phyloP scores from a whole-genome alignment of 2,329 filamentous ascomycete species.

The Verticillium nonalfalfae region DNA sequence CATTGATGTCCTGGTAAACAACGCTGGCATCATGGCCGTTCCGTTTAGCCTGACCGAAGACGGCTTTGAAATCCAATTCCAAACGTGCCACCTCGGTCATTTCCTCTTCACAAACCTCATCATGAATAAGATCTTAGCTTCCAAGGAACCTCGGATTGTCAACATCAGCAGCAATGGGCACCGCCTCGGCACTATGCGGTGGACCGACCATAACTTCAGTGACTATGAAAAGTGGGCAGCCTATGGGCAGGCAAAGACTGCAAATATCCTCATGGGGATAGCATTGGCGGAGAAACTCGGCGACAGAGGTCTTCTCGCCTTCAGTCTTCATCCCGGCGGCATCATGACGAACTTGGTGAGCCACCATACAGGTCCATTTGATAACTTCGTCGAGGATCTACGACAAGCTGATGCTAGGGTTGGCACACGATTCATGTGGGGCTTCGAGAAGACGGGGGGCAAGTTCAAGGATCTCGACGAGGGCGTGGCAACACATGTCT shows the following conservation, averaged over 20 bases:
- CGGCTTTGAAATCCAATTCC: constrained; percentile 30
- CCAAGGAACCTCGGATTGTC: constrained; percentile 26
- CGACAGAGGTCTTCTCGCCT: constrained; percentile 15
- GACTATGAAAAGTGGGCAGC: constrained; percentile 17
- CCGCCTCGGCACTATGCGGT: constrained; percentile 31
- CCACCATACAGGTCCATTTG: background rate
- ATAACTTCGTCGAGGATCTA: background rate
- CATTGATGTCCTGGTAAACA: constrained; percentile 35
- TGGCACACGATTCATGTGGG: background rate
- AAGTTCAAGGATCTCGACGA: constrained; percentile 18
- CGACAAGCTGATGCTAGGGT: constrained; percentile 8
- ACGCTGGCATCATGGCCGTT: constrained; percentile 34
- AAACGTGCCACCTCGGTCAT: constrained; percentile 28
- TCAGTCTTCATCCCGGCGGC: constrained; percentile 27
- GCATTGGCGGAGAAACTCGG: constrained; percentile 24
- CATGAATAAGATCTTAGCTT: constrained; percentile 20
- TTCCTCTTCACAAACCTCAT: constrained; percentile 33
- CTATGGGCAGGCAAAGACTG: constrained; percentile 20
- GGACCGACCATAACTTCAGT: constrained; percentile 36
- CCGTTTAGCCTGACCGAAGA: constrained; percentile 22
- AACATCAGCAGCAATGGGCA: constrained; percentile 38
- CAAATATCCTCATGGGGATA: constrained; percentile 22
- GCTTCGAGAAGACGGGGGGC: constrained; percentile 14
- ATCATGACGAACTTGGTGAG: constrained; percentile 12
- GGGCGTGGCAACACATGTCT: constrained; percentile 21